Conservation (phyloP, 2,329 filamentous ascomycete species). For the Knoxdaviesia capensis region DNA sequence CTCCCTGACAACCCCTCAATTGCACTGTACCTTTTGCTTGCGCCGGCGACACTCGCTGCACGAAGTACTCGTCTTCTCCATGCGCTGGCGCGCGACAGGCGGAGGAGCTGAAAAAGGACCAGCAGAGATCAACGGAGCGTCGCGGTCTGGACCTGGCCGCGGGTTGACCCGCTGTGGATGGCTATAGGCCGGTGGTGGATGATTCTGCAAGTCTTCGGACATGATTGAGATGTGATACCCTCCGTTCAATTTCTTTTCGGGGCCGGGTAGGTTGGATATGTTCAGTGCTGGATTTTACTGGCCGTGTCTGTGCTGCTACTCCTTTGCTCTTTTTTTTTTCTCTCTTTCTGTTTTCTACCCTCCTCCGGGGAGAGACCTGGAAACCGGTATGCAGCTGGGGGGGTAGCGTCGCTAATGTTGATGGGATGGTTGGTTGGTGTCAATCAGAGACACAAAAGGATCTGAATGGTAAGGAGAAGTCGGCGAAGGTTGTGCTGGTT, state of each 20-base stretch:
- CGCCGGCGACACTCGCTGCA: conserved; percentile 29
- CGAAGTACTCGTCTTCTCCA: too few relatives aligned
- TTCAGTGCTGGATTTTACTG: too few relatives aligned
- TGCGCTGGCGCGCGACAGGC: too few relatives aligned
- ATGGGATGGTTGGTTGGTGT: background rate
- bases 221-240: conserved; percentile 8
- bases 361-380: too few relatives aligned
- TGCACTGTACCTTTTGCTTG: conserved; percentile 26
- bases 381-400: background rate
- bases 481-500: too few relatives aligned
- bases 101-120: too few relatives aligned
- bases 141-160: too few relatives aligned
- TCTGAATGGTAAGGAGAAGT: too few relatives aligned
- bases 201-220: conserved; percentile 14
- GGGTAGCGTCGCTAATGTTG: background rate
- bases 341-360: background rate
- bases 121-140: too few relatives aligned
- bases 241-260: background rate
- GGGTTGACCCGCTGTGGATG: conserved; percentile 13
- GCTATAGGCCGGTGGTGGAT: background rate
- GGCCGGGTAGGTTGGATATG: background rate
- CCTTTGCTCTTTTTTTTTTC: background rate
- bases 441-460: too few relatives aligned
- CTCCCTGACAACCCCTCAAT: background rate
- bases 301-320: too few relatives aligned